A percentile compares a stretch with the other conserved stretches of the same genome.
Evolutionary conservation across 2,329 filamentous ascomycete genomes (phyloP).

Genomic region (Chrysoporthe cubensis): DNA sequence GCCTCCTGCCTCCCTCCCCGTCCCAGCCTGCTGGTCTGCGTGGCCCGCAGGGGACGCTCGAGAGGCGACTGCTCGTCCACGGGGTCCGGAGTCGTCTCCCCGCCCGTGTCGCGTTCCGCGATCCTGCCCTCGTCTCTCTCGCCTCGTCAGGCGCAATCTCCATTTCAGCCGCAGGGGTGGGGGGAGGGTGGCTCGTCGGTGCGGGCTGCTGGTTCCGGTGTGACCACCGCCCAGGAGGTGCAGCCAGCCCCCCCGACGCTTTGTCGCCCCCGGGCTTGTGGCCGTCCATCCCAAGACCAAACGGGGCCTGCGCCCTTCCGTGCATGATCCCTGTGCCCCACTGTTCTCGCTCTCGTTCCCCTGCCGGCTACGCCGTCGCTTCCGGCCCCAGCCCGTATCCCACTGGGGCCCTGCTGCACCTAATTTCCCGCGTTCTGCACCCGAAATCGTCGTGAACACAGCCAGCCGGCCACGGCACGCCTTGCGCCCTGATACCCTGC

Average conservation of each 20-base stretch:
- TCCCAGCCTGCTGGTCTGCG: not conserved
- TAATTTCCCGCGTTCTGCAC: not conserved
- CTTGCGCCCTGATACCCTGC: too few relatives aligned
- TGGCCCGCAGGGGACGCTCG: not conserved
- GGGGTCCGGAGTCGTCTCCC: not conserved
- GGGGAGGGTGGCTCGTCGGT: not conserved
- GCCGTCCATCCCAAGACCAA: constrained; percentile 13
- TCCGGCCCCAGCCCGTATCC: constrained; percentile 2
- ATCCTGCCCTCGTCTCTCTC: constrained; percentile 3
- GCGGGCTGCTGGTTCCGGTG: constrained; percentile 22
- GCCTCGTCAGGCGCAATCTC: not conserved
- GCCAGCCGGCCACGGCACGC: too few relatives aligned
- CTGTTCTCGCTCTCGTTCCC: constrained; percentile 20
- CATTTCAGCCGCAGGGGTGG: constrained; percentile 9
- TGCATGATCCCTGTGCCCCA: constrained; percentile 28
- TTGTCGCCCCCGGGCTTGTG: constrained; percentile 22
- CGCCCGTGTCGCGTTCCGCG: not conserved
- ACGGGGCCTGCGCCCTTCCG: constrained; percentile 22
- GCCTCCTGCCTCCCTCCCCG: not conserved
- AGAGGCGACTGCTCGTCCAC: not conserved
- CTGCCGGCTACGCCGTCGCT: constrained; percentile 23
- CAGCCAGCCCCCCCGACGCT: constrained; percentile 22
- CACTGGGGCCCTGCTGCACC: not conserved
- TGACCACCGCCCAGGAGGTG: not conserved
- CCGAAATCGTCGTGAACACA: not conserved